phyloP scores from a whole-genome alignment of 169 alveolate species.

The Plasmodium vinckei region DNA sequence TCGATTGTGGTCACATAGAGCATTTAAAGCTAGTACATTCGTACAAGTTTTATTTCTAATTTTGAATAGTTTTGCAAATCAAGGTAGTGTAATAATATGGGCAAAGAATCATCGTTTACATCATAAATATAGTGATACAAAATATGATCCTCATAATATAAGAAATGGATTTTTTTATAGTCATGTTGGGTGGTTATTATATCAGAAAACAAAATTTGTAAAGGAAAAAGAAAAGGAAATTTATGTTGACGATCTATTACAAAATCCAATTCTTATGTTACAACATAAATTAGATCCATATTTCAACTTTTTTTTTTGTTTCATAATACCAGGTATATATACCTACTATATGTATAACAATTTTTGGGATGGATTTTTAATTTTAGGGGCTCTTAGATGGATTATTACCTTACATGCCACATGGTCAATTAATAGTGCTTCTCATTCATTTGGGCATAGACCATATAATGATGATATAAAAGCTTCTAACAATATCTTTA shows the following conservation, averaged over 20 bases:
- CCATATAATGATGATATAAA: conserved; percentile 76
- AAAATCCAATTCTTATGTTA: conserved; percentile 75
- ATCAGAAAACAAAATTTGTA: conserved; percentile 78
- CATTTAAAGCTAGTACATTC: conserved; percentile 85
- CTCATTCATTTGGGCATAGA: conserved; percentile 89
- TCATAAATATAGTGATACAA: conserved; percentile 88
- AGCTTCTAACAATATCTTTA: conserved; percentile 80
- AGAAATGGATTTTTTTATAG: conserved; percentile 88
- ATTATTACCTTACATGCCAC: conserved; percentile 86
- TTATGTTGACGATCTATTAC: conserved; percentile 78
- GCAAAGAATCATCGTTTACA: conserved; percentile 88
- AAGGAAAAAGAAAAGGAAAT: conserved; percentile 79
- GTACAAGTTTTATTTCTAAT: conserved; percentile 82
- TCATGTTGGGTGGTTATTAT: conserved; percentile 91
- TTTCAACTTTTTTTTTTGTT: conserved; percentile 86
- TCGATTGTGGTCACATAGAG: conserved; percentile 90
- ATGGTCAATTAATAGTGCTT: conserved; percentile 89
- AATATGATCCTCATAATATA: conserved; percentile 88
- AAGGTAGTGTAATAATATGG: conserved; percentile 91
- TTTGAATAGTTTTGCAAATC: conserved; percentile 87
- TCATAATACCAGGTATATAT: conserved; percentile 85
- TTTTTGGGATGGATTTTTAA: conserved; percentile 86
- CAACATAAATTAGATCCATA: conserved; percentile 86
- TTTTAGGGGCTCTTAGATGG: conserved; percentile 86
- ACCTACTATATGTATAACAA: conserved; percentile 80